Conservation (phyloP, 2,329 filamentous ascomycete genomes). For the Lecanicillium sp. region DNA sequence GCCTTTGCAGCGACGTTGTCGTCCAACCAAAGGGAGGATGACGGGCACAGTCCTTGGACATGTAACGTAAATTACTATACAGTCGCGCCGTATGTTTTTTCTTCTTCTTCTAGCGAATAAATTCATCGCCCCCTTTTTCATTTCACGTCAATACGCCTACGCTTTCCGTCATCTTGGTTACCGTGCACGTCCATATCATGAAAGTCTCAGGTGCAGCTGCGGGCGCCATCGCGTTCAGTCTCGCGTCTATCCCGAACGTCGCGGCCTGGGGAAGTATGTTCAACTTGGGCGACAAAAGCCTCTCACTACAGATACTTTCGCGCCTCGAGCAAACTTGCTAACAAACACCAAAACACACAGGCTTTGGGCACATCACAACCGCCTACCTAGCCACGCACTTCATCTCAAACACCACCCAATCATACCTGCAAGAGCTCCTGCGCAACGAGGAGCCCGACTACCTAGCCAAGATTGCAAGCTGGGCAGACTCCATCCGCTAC, state of each 20-base stretch:
- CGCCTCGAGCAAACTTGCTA: too few species aligned
- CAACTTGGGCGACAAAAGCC: constrained; percentile 6
- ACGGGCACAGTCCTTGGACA: too few species aligned
- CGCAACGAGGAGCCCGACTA: constrained; percentile 46
- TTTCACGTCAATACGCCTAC: too few species aligned
- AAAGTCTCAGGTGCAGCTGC: constrained; percentile 17
- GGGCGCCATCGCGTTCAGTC: constrained; percentile 1
- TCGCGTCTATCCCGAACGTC: constrained; percentile 24
- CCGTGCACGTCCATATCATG: constrained; percentile 23
- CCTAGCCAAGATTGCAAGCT: constrained; percentile 54
- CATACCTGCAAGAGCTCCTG: constrained; percentile 50
- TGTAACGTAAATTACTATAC: too few species aligned
- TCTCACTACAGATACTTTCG: neutral
- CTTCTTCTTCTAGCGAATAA: too few species aligned
- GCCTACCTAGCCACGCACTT: constrained; percentile 55
- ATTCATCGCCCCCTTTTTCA: too few species aligned
- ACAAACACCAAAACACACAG: too few species aligned
- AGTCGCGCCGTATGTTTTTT: too few species aligned
- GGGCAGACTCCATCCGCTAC: constrained; percentile 60
- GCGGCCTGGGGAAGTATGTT: constrained; percentile 35
- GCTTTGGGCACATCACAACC: constrained; percentile 57
- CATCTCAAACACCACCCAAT: constrained; percentile 45
- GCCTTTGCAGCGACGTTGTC: too few species aligned
- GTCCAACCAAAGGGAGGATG: too few species aligned
- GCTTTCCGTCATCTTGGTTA: too few species aligned